phyloP scores from a whole-genome alignment of 176 grass and related monocot genomes.

The Hyparrhenia diplandra region DNA sequence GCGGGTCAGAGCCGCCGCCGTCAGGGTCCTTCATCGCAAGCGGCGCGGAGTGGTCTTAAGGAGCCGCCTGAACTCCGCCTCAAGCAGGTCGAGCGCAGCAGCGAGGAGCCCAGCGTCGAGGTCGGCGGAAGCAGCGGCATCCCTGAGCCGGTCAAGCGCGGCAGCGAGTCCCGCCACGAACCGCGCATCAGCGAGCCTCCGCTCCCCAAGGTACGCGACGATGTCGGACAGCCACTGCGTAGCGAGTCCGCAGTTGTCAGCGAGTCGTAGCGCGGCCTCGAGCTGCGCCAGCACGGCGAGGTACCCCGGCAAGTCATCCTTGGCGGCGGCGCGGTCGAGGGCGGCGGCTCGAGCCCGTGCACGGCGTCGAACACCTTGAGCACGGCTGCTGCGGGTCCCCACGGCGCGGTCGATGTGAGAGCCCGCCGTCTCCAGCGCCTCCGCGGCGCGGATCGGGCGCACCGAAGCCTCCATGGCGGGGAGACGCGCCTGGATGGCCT shows the following conservation, averaged over 20 bases:
- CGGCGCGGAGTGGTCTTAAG: slow-evolving; percentile 57
- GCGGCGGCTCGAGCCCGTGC: slow-evolving; percentile 76
- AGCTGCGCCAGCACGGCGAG: slow-evolving; percentile 60
- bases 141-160: slow-evolving; percentile 39
- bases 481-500: slow-evolving; percentile 58
- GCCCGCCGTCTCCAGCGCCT: slow-evolving; percentile 41
- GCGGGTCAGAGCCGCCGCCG: not conserved
- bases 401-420: slow-evolving; percentile 74
- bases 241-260: slow-evolving; percentile 75
- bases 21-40: slow-evolving; percentile 35
- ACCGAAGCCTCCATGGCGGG: slow-evolving; percentile 48
- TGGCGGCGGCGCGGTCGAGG: slow-evolving; percentile 20
- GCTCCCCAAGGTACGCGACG: slow-evolving; percentile 55
- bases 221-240: slow-evolving; percentile 82
- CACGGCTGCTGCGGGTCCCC: slow-evolving; percentile 55
- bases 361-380: slow-evolving; percentile 98
- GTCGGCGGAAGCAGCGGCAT: not conserved
- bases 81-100: slow-evolving; percentile 60
- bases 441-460: slow-evolving; percentile 70
- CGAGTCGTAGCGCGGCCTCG: slow-evolving; percentile 68
- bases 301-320: slow-evolving; percentile 44
- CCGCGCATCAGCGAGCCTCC: slow-evolving; percentile 48
- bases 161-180: slow-evolving; percentile 42
- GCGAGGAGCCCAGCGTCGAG: slow-evolving; percentile 57
- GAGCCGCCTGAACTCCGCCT: slow-evolving; percentile 67